Evolutionary conservation across 805 yeast genomes (phyloP).

Genomic region (Starmerella floricola): DNA sequence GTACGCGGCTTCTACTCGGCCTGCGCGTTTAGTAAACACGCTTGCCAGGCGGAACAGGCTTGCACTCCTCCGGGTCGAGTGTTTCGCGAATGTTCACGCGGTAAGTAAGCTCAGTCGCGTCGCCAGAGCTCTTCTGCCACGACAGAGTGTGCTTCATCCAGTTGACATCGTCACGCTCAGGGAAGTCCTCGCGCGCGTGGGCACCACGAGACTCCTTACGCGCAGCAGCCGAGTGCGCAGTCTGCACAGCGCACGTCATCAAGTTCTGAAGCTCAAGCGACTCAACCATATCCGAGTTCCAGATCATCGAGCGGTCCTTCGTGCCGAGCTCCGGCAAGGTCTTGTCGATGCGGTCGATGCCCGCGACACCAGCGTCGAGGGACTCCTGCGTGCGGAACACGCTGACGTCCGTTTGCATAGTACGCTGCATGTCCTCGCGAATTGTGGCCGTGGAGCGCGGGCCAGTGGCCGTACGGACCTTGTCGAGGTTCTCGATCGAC

Average conservation of each 20-base stretch:
- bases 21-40: constrained; percentile 62
- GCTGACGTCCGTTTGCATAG: constrained; percentile 94
- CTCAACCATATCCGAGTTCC: constrained; percentile 96
- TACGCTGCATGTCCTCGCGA: constrained; percentile 84
- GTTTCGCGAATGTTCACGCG: constrained; percentile 75
- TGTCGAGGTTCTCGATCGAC: constrained; percentile 82
- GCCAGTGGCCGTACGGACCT: constrained; percentile 75
- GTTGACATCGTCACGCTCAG: constrained; percentile 85
- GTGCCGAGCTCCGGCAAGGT: constrained; percentile 67
- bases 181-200: constrained; percentile 96
- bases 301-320: constrained; percentile 93
- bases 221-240: constrained; percentile 86
- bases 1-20: too few species aligned
- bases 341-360: constrained; percentile 63
- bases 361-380: constrained; percentile 79
- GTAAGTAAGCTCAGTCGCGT: constrained; percentile 61
- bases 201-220: constrained; percentile 99
- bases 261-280: constrained; percentile 91
- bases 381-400: constrained; percentile 92
- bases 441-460: constrained; percentile 72
- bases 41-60: constrained; percentile 91
- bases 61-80: constrained; percentile 83
- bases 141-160: constrained; percentile 98
- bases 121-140: constrained; percentile 70
- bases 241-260: constrained; percentile 93